Evolutionary conservation across 352 stramenopile species (phyloP).

Genomic region (Pythium periplocum): DNA sequence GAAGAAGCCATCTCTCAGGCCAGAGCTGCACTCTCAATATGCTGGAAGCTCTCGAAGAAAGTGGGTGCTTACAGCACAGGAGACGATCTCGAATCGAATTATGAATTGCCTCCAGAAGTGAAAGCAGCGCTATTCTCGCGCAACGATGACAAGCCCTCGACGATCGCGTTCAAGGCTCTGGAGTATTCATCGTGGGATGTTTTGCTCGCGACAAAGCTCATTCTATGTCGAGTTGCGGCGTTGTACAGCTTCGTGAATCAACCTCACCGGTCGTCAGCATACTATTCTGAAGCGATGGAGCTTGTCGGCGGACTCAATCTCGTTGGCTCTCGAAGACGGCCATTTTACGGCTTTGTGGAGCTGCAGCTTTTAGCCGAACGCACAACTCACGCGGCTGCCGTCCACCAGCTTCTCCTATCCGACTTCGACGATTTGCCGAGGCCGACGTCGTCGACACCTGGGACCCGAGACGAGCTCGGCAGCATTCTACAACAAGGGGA

Average conservation of each 20-base stretch:
- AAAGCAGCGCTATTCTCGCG: conserved; percentile 13
- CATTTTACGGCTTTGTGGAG: conserved; percentile 63
- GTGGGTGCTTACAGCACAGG: conserved; percentile 16
- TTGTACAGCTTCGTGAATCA: conserved; percentile 48
- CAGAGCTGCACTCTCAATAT: conserved; percentile 58
- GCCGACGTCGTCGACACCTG: no score
- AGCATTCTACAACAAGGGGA: not conserved
- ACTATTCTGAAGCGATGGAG: conserved; percentile 62
- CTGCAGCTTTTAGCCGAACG: conserved; percentile 46
- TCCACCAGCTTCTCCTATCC: conserved; percentile 33
- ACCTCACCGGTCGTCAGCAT: conserved; percentile 50
- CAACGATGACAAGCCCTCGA: conserved; percentile 7
- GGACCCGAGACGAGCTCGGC: not conserved
- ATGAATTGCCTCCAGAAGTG: conserved; percentile 40
- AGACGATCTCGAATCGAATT: conserved; percentile 6
- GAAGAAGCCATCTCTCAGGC: conserved; percentile 41
- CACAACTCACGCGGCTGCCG: conserved; percentile 37
- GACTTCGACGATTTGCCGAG: not conserved
- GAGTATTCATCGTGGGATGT: conserved; percentile 75
- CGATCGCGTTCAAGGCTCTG: conserved; percentile 51
- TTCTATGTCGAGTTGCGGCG: conserved; percentile 51
- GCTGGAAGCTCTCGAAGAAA: conserved; percentile 58
- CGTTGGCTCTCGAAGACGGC: conserved; percentile 39
- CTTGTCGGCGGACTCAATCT: conserved; percentile 61
- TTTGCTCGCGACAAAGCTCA: conserved; percentile 45